Percentiles rank a stretch among this genome's conserved stretches.
These are phyloP conservation scores for Trichoderma sp. DNA, from an alignment of 2,329 filamentous ascomycete genomes.

Conservation along the genomic window DNA sequence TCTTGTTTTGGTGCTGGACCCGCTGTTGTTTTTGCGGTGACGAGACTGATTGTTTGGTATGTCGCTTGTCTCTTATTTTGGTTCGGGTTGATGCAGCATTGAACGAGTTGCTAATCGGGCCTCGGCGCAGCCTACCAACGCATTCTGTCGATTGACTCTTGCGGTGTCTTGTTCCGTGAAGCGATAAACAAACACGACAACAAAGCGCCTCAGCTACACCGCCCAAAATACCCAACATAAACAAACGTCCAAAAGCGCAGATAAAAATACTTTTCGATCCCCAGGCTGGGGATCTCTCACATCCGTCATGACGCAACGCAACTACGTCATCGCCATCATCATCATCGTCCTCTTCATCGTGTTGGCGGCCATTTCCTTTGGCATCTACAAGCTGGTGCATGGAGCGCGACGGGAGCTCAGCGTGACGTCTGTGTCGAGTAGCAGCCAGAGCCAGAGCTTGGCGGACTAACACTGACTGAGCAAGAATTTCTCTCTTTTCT, in stretches of 20 bases:
- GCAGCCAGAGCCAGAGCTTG: conserved; percentile 33
- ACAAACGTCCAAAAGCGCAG: background rate
- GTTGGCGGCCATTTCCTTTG: conserved; percentile 62
- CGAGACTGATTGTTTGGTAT: conserved; percentile 7
- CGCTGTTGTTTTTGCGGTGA: conserved; percentile 11
- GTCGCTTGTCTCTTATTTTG: background rate
- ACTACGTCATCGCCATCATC: conserved; percentile 69
- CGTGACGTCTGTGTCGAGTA: conserved; percentile 39
- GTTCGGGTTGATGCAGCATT: background rate
- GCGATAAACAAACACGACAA: background rate
- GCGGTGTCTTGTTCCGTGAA: background rate
- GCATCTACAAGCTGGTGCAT: conserved; percentile 63
- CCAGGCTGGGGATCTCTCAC: background rate
- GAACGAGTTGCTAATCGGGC: background rate
- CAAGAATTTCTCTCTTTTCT: background rate
- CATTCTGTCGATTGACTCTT: background rate
- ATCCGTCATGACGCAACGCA: conserved; percentile 59
- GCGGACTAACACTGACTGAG: conserved; percentile 28
- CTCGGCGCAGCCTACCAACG: background rate
- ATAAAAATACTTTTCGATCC: background rate
- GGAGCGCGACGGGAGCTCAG: conserved; percentile 50
- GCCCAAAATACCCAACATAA: background rate
- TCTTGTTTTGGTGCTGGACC: background rate
- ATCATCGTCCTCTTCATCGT: conserved; percentile 67
- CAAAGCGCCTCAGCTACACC: background rate